Base-by-base conservation (phyloP, 2,329 filamentous ascomycete species). In the Aspergillus ochraceus region DNA sequence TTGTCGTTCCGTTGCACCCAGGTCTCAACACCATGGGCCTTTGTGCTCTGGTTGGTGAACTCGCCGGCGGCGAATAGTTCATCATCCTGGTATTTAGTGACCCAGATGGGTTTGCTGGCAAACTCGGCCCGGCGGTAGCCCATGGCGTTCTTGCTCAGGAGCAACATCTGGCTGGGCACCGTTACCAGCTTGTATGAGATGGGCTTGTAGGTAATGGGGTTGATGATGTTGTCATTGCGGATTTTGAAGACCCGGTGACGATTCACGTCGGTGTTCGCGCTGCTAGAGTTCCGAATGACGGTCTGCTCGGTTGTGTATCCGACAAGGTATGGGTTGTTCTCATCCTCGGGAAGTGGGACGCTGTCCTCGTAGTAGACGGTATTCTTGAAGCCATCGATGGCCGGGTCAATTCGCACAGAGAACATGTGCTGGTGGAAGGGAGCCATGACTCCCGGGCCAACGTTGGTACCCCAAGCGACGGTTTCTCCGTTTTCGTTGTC, bases 401-500 rank as follows among this genome's bases (percentile, higher is more conserved):
- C 84, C n/a, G 86, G 86, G 68, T 88, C 86, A 12, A 88, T 78
- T 9, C 86, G 83, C 5, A 88, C 79, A 3, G 84, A 87, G 77
- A 93, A 91, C 72, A 92, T 89, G 74, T 92, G 90, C 70, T 93
- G 90, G 69, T 92, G 90, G 74, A 90, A 86, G 0, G 81, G 79
- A 2, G 88, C 89, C 36, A 91, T 83, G 17, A 89, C 88, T 49
- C 88, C 87, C 0, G 88, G 87, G 60, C 88, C 86, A 5, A 90
- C 87, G 46, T 89, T 83, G 0, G 87, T 90, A 36, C 87, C 88
- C 78, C 85, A 89, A 2, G 85, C 84, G 3, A 89, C 86, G 12
- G 83, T 83, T 54, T 87, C 72, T 14, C 84, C 86, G 60, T 88
- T 83, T 26, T 75, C 70, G 55, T 79, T 76, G 59, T 90, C 87